Evolutionary conservation across 139 green algal species (phyloP).

Genomic region (Asterochloris sp.): DNA sequence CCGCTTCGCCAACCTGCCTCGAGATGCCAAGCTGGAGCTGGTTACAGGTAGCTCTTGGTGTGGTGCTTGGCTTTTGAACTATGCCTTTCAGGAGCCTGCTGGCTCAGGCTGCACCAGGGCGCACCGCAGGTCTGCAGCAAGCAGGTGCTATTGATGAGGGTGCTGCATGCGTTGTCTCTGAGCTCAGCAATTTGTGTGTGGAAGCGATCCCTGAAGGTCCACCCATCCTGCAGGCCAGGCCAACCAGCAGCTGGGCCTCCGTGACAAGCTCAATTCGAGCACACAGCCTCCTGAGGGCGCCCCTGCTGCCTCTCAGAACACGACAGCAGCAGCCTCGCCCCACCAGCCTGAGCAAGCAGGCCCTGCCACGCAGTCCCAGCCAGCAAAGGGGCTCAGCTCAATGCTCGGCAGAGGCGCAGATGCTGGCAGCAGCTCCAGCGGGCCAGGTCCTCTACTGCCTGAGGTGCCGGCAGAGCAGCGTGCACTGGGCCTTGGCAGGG

Average conservation of each 20-base stretch:
- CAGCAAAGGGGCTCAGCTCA: not conserved
- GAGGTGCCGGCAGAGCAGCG: not conserved
- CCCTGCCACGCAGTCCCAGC: not conserved
- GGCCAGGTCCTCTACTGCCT: not conserved
- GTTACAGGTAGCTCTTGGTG: constrained; percentile 19
- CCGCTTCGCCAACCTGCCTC: constrained; percentile 41
- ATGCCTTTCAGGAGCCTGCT: too few relatives aligned
- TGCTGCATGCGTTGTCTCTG: too few relatives aligned
- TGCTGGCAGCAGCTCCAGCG: not conserved
- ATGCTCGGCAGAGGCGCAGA: not conserved
- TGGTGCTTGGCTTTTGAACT: not conserved
- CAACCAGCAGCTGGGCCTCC: constrained; percentile 1
- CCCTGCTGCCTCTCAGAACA: not conserved
- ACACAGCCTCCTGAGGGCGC: not conserved
- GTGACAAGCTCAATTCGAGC: not conserved
- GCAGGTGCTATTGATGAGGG: too few relatives aligned
- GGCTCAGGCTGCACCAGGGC: too few relatives aligned
- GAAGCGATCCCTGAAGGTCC: not conserved
- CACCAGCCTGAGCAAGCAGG: not conserved
- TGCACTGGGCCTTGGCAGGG: constrained; percentile 1
- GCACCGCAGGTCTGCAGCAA: too few relatives aligned
- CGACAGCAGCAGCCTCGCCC: not conserved
- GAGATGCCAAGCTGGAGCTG: constrained; percentile 38
- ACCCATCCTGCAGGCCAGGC: not conserved
- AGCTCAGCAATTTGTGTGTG: not conserved